Conservation (phyloP, 139 green algal species). For the Yamagishiella unicocca region DNA sequence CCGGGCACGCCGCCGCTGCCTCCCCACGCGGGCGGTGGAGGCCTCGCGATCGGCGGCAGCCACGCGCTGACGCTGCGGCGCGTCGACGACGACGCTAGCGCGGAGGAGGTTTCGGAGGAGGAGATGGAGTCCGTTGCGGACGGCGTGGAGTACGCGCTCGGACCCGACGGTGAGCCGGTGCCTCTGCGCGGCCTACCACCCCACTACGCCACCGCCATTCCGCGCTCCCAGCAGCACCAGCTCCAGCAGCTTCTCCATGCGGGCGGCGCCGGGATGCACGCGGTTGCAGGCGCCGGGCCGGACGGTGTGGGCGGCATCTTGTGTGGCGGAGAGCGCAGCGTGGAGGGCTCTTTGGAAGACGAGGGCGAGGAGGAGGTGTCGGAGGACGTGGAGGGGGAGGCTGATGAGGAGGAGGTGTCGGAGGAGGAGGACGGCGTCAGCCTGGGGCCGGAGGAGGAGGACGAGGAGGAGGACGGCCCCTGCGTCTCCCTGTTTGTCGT, state of each 20-base stretch:
- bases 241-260: conserved; percentile 38
- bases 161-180: background rate
- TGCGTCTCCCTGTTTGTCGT: conserved; percentile 49
- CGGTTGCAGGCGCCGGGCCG: background rate
- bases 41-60: conserved; percentile 43
- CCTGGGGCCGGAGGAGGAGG: conserved; percentile 30
- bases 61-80: conserved; percentile 54
- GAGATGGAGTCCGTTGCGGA: conserved; percentile 45
- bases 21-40: conserved; percentile 22
- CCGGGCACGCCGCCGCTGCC: conserved; percentile 19
- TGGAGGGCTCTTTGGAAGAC: conserved; percentile 1
- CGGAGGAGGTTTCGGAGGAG: conserved; percentile 54
- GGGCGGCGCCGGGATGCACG: conserved; percentile 11
- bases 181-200: background rate
- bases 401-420: conserved; percentile 1
- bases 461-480: conserved; percentile 52
- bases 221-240: conserved; percentile 9
- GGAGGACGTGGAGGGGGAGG: background rate
- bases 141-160: background rate
- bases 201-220: background rate
- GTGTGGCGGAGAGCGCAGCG: conserved; percentile 1
- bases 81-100: conserved; percentile 33
- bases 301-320: background rate
- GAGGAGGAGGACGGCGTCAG: conserved; percentile 30
- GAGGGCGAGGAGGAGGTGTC: conserved; percentile 28